Evolutionary conservation across 139 green algal genomes (phyloP).

Genomic region (Coelastrella sp.): DNA sequence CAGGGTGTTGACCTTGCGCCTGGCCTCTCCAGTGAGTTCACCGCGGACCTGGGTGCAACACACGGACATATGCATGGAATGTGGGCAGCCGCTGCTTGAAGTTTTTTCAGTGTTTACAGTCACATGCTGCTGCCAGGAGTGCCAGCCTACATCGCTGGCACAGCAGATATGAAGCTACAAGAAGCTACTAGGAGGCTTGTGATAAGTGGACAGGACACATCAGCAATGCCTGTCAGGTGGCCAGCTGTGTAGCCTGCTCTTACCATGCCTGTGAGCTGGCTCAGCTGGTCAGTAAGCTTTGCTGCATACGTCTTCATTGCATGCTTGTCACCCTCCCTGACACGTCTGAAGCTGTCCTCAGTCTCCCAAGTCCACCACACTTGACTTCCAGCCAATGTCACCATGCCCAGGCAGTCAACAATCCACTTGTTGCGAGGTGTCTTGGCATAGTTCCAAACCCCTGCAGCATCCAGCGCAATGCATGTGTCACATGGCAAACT

Average conservation of each 20-base stretch:
- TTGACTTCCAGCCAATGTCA: conserved; percentile 85
- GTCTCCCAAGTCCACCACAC: conserved; percentile 96
- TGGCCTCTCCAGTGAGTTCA: conserved; percentile 75
- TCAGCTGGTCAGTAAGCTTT: conserved; percentile 86
- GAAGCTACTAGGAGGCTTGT: background rate
- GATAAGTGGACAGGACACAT: too few relatives aligned
- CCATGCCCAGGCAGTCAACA: conserved; percentile 86
- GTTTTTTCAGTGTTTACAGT: too few relatives aligned
- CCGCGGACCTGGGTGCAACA: conserved; percentile 52
- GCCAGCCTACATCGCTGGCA: too few relatives aligned
- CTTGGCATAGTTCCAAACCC: conserved; percentile 74
- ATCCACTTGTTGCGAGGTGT: conserved; percentile 83
- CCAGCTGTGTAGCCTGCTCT: background rate
- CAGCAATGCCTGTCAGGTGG: too few relatives aligned
- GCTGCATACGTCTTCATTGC: conserved; percentile 86
- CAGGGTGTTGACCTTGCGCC: conserved; percentile 96
- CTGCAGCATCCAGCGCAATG: background rate
- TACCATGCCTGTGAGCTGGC: conserved; percentile 86
- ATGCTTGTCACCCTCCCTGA: conserved; percentile 84
- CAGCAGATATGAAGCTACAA: too few relatives aligned
- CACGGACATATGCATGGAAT: background rate
- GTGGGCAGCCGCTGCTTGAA: background rate
- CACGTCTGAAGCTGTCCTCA: conserved; percentile 85
- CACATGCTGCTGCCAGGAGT: too few relatives aligned
- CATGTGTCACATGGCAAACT: background rate